Base-by-base conservation (phyloP, 2,329 filamentous ascomycete species). In the Akanthomyces muscarius region DNA sequence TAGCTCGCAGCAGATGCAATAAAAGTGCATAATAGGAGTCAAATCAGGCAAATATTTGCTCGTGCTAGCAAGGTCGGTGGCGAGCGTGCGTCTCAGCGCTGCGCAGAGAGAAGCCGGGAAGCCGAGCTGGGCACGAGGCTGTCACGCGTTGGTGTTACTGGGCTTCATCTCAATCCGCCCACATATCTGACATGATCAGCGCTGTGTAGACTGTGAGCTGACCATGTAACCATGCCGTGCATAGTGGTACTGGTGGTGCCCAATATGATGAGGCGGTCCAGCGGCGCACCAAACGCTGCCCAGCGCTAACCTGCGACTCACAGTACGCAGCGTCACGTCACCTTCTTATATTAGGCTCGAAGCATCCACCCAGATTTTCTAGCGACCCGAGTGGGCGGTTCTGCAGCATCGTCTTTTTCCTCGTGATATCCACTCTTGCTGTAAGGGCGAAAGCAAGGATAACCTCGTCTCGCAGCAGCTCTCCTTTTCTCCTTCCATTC, bases 351-450 rank as follows among this genome's bases (percentile, higher is more conserved):
- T 52, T 60, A 52, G 57, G 57, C 57, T 52, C 57, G 44, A 41
- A 48, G 57, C 47, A 33, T 44, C 48, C 57, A 51, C 57, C 57
- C 48, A 60, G 23, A 52, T 51, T 51, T 44, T 60, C 25, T 52
- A 36, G 55, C 28, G 57, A 60, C 57, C 57, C 57, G 47, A 60
- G 57, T 44, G 57, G 36, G 23, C 25, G 57, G 55, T 58, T 38
- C 57, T 7, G 45, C 56, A 23, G 28, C 47, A 60, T 60, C 36
- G 47, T 52, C 38, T 44, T 44, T 60, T 18, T n/a, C 47, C 36
- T 52, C 51, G 14, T n/a, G 7, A 52, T 60, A 60, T 60, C 57
- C 57, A 60, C 57, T 52, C 57, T 33, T 52, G 51, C 51, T 52
- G 4, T 25, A 60, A 3, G 21, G 18, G 36, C 36, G n/a, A 53